phyloP scores from a whole-genome alignment of 225 moss, liverwort and hornwort species.

The Sphagnum contortum region DNA sequence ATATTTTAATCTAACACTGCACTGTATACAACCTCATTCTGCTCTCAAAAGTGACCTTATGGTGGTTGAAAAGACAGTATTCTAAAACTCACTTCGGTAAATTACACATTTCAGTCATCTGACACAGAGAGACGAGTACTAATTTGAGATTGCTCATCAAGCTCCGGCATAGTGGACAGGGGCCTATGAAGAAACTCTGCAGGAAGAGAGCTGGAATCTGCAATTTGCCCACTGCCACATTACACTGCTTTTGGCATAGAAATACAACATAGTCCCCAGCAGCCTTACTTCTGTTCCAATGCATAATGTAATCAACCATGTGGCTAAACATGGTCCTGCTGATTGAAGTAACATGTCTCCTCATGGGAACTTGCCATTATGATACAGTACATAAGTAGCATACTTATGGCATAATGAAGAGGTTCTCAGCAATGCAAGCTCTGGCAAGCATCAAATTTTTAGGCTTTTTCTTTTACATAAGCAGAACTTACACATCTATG shows the following conservation, averaged over 20 bases:
- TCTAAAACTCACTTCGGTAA: background rate
- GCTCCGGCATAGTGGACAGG: constrained; percentile 87
- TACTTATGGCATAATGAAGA: no score
- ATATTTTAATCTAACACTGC: no score
- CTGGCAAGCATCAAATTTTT: no score
- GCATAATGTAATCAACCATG: background rate
- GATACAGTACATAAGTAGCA: no score
- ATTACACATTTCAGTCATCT: background rate
- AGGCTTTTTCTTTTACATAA: no score
- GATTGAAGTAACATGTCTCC: no score
- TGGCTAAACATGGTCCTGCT: background rate
- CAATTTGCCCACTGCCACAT: background rate
- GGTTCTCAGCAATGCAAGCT: no score
- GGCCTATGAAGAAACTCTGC: constrained; percentile 69
- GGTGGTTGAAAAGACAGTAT: background rate
- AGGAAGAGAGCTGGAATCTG: constrained; percentile 92
- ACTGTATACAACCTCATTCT: no score
- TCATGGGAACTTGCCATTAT: no score
- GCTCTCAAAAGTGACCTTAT: background rate
- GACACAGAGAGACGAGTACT: background rate
- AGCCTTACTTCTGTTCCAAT: background rate
- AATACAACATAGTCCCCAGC: background rate
- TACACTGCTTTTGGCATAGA: background rate
- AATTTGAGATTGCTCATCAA: constrained; percentile 95
- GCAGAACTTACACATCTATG: no score